Base-by-base conservation (phyloP, 2,329 filamentous ascomycete species). In the Aspergillus fumigatiaffinis region DNA sequence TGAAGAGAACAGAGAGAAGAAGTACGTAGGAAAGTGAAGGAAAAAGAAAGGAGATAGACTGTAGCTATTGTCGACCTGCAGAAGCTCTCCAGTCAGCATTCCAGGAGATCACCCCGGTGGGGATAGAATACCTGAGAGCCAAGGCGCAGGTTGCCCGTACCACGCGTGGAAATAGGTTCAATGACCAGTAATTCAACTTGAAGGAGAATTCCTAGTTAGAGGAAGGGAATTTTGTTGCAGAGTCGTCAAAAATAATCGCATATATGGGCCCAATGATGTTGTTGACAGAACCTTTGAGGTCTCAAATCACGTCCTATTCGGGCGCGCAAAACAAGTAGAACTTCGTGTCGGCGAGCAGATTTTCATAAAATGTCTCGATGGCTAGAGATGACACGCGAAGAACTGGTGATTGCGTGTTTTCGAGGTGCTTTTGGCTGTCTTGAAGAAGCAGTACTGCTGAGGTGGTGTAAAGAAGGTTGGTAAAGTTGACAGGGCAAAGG, bases 401-500 rank as follows among this genome's bases (percentile, higher is more conserved):
- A 60, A 62, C 53, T 53, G 51, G 59, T 53, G 60, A 42, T 50
- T 60, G 63, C 56, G 25, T 35, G 47, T 32, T 26, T 60, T 57
- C 55, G 58, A 57, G 55, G 55, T 55, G 51, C 52, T 48, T 47
- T 23, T 26, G 5, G 23, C 21, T 52, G 54, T 38, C 49, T 61
- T 28, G 48, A 57, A 56, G 57, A 58, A 58, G 25, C 10, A 46
- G 55, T 58, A 58, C 61, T 63, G 60, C 58, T 63, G 58, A 55
- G 52, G 61, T 42, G 55, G 56, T 52, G 52, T 59, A 60, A 59
- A 67, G 66, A 64, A 65, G 68, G 66, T 68, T 67, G 62, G 67
- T 66, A 55, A 70, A 70, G 60, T 69, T 66, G 66, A 71, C 68
- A 71, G 69, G 67, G 71, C 69, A 71, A 57, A 71, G 71, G 66